Base-by-base conservation (phyloP, 2,329 filamentous ascomycete genomes). In the Cercospora berteroae region DNA sequence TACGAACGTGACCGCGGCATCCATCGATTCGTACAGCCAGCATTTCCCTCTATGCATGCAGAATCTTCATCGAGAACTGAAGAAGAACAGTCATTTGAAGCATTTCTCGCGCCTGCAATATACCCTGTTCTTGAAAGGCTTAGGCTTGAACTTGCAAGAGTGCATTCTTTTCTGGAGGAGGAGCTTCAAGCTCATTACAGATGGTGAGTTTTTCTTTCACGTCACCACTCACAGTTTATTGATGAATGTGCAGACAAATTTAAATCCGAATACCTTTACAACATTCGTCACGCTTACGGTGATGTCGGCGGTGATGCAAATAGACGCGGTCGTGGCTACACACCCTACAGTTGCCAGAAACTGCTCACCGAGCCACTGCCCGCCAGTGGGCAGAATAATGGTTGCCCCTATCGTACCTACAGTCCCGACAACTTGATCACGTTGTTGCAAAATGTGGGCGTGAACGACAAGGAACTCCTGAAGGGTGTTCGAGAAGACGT, bases 241-340 rank as follows among this genome's bases (percentile, higher is more conserved):
- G 48, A 56, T 23, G 8, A 12, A 16, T 44, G 6, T 36, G 8
- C 68, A 78, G 94, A 98, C 75, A 90, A 90, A 39, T 99, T 98
- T 85, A 96, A 96, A 81, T 98, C 97, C 77, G 93, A 97, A 77
- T 98, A 99, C 81, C 87, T 91, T 55, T 99, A 99, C 85, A 98
- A 99, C 78, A 88, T 98, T 66, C 91, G 94, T n/a, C 94, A 99
- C 84, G 80, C 85, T 0, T 99, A 98, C 78, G 95, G 95, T 72
- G 94, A 98, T 75, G 95, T 98, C 0, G 95, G 95, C 64, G 94
- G 94, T 66, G 94, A 98, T 79, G 85, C 89, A 20, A 97, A 96
- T 77, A 87, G 94, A 33, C 88, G 94, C 63, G 91, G 93, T 50
- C 87, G 91, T 64, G 94, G 94, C 20, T 97, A 97, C 78, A 91